Percentiles rank a stretch among this genome's conserved stretches.
Conservation (phyloP, 2,329 filamentous ascomycete species). For the Sporothrix pseudoabietina region DNA sequence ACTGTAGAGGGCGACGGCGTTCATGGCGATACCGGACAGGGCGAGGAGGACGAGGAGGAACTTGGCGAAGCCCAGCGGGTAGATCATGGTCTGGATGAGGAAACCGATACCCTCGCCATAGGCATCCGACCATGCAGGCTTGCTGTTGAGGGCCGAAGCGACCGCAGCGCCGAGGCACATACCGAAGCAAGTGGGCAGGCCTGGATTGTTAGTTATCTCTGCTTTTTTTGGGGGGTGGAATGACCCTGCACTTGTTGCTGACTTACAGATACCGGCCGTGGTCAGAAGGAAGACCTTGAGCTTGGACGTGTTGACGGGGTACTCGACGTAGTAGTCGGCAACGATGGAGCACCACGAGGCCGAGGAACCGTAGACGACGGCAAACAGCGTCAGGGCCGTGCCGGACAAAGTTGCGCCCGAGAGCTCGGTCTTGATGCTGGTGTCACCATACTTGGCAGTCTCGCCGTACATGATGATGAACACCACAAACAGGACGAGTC, state of each 20-base stretch:
- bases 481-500: constrained; percentile 51
- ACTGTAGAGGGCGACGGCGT: constrained; percentile 49
- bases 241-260: too few species aligned
- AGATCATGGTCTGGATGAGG: constrained; percentile 61
- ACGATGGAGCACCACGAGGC: constrained; percentile 53
- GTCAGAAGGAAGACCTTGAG: constrained; percentile 54
- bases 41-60: constrained; percentile 63
- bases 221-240: not conserved
- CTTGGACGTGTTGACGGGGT: constrained; percentile 49
- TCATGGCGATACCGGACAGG: constrained; percentile 52
- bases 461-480: constrained; percentile 55
- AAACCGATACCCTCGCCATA: constrained; percentile 60
- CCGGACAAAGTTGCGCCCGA: constrained; percentile 46
- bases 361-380: constrained; percentile 52
- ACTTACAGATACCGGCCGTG: constrained; percentile 47
- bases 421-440: constrained; percentile 42
- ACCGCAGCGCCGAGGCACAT: constrained; percentile 67
- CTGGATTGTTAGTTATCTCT: constrained; percentile 28
- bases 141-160: constrained; percentile 58
- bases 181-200: constrained; percentile 52
- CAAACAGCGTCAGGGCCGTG: constrained; percentile 47
- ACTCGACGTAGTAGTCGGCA: constrained; percentile 52
- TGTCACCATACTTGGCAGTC: constrained; percentile 47
- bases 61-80: constrained; percentile 61
- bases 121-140: constrained; percentile 56